Conservation (phyloP, 495 filamentous ascomycete species). For the Beverwykella pulmonaria region DNA sequence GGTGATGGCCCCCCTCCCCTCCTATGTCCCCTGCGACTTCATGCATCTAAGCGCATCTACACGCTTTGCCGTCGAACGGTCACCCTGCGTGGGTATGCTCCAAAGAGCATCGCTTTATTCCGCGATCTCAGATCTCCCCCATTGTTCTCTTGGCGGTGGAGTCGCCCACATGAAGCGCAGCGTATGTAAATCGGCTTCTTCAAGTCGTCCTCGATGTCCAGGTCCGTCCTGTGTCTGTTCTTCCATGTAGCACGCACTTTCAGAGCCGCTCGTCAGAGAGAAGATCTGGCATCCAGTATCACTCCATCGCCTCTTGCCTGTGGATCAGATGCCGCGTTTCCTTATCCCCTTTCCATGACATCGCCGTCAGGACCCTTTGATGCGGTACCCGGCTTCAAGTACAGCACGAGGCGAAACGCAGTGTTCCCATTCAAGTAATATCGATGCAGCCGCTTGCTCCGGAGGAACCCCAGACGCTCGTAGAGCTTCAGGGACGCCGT, state of each 20-base stretch:
- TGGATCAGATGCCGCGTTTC: not conserved
- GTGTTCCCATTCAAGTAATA: slow-evolving; percentile 98
- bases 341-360: not conserved
- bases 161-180: not conserved
- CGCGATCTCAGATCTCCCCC: too few relatives aligned
- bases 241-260: not conserved
- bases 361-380: slow-evolving; percentile 16
- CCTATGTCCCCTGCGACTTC: too few relatives aligned
- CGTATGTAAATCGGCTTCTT: not conserved
- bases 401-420: slow-evolving; percentile 83
- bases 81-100: too few relatives aligned
- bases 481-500: slow-evolving; percentile 90
- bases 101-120: too few relatives aligned
- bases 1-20: too few relatives aligned
- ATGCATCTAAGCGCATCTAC: too few relatives aligned
- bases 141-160: not conserved
- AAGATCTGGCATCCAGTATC: not conserved
- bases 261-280: not conserved
- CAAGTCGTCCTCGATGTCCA: too few relatives aligned
- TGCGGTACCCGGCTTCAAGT: slow-evolving; percentile 66
- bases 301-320: not conserved
- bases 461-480: slow-evolving; percentile 87
- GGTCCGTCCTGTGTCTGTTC: not conserved
- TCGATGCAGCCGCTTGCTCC: slow-evolving; percentile 89
- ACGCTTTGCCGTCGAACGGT: too few relatives aligned